A percentile compares a stretch with the other conserved stretches of the same genome.
Evolutionary conservation across 1,284 basidiomycete genomes (phyloP).

Genomic region (Microbotryum violaceum): DNA sequence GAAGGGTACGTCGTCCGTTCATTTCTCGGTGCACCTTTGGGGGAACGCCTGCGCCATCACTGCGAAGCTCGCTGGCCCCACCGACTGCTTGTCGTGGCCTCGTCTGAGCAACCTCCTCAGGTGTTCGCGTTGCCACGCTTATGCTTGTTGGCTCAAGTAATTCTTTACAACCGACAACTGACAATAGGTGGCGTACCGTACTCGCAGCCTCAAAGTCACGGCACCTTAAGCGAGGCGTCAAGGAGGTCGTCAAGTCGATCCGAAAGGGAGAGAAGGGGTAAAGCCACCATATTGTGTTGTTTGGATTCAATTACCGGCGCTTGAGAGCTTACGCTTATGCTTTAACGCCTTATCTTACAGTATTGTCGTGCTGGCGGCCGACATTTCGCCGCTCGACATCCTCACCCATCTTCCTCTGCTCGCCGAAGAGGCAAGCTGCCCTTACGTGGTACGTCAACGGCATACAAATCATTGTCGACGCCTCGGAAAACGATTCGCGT

Average conservation of each 20-base stretch:
- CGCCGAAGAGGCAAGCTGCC: constrained; percentile 88
- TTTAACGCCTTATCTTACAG: constrained; percentile 43
- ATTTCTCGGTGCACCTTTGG: background rate
- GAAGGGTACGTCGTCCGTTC: constrained; percentile 54
- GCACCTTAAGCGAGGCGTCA: constrained; percentile 89
- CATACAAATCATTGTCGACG: constrained; percentile 17
- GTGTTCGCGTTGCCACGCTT: too few species aligned
- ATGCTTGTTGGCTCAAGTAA: background rate
- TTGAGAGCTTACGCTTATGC: background rate
- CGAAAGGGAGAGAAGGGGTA: constrained; percentile 92
- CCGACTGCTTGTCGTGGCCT: too few species aligned
- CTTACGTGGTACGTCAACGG: constrained; percentile 58
- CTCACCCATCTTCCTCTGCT: constrained; percentile 92
- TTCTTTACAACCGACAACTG: background rate
- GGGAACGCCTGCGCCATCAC: too few species aligned
- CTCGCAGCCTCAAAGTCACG: constrained; percentile 72
- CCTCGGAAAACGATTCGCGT: constrained; percentile 42
- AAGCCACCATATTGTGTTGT: constrained; percentile 35
- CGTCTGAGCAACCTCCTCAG: too few species aligned
- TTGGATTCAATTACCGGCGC: background rate
- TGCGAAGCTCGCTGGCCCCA: too few species aligned
- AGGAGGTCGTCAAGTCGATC: constrained; percentile 92
- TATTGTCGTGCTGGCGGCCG: constrained; percentile 85
- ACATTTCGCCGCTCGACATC: constrained; percentile 97
- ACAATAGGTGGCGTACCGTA: background rate